These are phyloP conservation scores for Pythium scleroteichum DNA, from an alignment of 352 stramenopile genomes.

Conservation along the genomic window DNA sequence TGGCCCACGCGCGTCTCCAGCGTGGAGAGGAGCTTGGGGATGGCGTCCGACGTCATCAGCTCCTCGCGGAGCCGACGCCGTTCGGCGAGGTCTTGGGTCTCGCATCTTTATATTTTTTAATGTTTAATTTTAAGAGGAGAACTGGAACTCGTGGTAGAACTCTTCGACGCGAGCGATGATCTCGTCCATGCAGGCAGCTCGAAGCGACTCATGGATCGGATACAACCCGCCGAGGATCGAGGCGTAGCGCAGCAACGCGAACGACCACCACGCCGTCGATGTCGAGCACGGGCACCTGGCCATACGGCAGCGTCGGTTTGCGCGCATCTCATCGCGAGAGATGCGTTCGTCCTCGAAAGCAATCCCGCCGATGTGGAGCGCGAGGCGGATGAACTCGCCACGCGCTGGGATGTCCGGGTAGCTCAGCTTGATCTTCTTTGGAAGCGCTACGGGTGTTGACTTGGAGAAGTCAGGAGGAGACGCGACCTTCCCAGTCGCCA, in stretches of 20 bases:
- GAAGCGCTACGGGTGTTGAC: not conserved
- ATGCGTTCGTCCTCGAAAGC: conserved; percentile 41
- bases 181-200: conserved; percentile 29
- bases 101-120: no score
- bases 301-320: conserved; percentile 33
- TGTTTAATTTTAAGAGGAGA: no score
- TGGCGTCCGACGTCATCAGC: conserved; percentile 24
- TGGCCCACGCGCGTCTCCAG: conserved; percentile 37
- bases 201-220: conserved; percentile 4
- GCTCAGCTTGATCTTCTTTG: conserved; percentile 25
- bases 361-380: conserved; percentile 28
- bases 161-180: conserved; percentile 42
- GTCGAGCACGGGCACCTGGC: conserved; percentile 34
- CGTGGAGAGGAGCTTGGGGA: conserved; percentile 37
- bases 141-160: conserved; percentile 29
- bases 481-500: not conserved
- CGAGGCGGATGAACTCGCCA: conserved; percentile 30
- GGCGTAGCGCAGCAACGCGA: conserved; percentile 30
- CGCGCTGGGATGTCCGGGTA: conserved; percentile 35
- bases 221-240: conserved; percentile 26
- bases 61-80: conserved; percentile 35
- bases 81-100: conserved; percentile 30
- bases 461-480: no score
- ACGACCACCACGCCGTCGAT: conserved; percentile 25
- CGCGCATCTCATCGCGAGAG: conserved; percentile 24